These are phyloP conservation scores for Jimgerdemannia flammicorona DNA, from an alignment of 192 early-diverging fungal species.

Conservation along the genomic window DNA sequence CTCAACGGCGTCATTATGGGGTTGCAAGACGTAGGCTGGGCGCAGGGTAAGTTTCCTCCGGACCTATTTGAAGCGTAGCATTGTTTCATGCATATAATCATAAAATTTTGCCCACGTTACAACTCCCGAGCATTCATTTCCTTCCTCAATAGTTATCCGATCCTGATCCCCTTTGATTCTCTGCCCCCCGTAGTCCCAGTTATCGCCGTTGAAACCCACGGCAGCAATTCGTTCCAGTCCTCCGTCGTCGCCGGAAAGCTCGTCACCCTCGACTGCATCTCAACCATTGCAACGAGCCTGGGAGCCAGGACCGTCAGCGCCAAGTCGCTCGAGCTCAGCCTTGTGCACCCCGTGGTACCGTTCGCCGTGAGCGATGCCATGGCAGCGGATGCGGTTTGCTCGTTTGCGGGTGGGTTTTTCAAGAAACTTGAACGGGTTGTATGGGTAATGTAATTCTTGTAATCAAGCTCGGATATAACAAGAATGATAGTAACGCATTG, in stretches of 20 bases:
- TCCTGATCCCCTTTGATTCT: background rate
- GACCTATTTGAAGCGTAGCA: no score
- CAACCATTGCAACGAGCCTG: conserved; percentile 43
- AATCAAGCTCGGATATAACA: background rate
- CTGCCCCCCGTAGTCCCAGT: conserved; percentile 45
- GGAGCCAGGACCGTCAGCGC: conserved; percentile 35
- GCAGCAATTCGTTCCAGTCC: conserved; percentile 66
- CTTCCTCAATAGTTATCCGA: no score
- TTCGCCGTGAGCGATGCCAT: conserved; percentile 57
- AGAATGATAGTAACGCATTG: conserved; percentile 7
- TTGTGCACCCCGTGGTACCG: conserved; percentile 49
- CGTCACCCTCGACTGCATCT: conserved; percentile 36
- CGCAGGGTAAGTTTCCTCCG: conserved; percentile 20
- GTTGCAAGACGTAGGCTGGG: conserved; percentile 54
- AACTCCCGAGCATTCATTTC: no score
- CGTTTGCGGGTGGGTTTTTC: conserved; percentile 47
- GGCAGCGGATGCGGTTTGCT: conserved; percentile 44
- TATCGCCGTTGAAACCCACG: conserved; percentile 72
- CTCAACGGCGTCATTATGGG: conserved; percentile 67
- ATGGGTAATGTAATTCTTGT: conserved; percentile 12
- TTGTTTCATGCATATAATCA: no score
- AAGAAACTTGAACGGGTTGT: background rate
- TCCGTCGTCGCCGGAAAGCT: conserved; percentile 51
- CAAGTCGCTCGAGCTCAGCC: conserved; percentile 41
- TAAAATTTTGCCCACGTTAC: no score